Evolutionary conservation across 163 green algal species (phyloP).

Genomic region (Coccomyxa subellipsoidea): DNA sequence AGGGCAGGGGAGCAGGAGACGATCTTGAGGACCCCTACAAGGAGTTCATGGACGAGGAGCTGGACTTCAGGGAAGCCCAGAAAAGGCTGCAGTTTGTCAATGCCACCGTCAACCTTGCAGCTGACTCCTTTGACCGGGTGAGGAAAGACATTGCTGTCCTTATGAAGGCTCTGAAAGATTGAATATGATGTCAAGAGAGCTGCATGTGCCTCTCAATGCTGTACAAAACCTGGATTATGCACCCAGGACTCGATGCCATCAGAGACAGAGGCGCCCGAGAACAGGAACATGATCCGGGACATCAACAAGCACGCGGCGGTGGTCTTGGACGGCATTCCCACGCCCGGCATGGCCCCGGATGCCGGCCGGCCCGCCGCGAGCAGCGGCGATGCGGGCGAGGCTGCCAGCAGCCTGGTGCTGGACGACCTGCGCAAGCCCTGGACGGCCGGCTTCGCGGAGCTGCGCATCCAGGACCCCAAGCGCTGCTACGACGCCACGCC

Average conservation of each 20-base stretch:
- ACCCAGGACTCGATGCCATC: not conserved
- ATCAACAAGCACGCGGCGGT: slow-evolving; percentile 30
- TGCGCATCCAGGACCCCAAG: slow-evolving; percentile 30
- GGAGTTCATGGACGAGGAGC: slow-evolving; percentile 23
- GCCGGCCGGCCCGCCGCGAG: slow-evolving; percentile 10
- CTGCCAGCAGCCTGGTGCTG: slow-evolving; percentile 18
- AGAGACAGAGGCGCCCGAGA: not conserved
- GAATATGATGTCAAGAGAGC: too few relatives aligned
- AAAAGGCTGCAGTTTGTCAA: slow-evolving; percentile 34
- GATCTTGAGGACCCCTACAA: slow-evolving; percentile 28
- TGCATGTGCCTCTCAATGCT: too few relatives aligned
- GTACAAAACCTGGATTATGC: too few relatives aligned
- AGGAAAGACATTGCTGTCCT: not conserved
- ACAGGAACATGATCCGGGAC: slow-evolving; percentile 13
- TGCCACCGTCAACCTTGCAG: slow-evolving; percentile 53
- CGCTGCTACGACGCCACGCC: slow-evolving; percentile 32
- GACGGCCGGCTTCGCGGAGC: not conserved
- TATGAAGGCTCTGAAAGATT: too few relatives aligned
- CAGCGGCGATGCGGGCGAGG: too few relatives aligned
- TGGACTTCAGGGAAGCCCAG: slow-evolving; percentile 15
- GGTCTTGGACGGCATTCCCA: slow-evolving; percentile 20
- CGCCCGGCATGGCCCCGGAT: not conserved
- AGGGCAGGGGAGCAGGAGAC: not conserved
- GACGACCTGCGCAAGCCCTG: slow-evolving; percentile 28
- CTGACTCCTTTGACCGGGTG: slow-evolving; percentile 32